Evolutionary conservation across 208 protist species (phyloP).

Genomic region (Leishmania lainsoni): DNA sequence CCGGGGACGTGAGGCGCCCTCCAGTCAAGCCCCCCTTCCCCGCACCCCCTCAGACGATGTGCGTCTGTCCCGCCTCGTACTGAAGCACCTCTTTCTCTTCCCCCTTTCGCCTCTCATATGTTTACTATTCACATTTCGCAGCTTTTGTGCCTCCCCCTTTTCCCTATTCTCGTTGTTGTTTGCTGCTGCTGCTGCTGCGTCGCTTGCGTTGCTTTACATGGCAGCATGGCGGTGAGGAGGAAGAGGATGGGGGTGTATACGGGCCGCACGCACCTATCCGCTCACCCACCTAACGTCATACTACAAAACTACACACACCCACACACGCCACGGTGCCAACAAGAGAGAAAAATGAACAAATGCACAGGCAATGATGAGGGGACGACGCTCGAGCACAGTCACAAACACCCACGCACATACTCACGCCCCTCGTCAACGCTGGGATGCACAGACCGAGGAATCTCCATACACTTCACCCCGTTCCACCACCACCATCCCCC

Average conservation of each 20-base stretch:
- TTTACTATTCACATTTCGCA: not conserved
- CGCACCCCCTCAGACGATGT: not conserved
- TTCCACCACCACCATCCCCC: too few relatives aligned
- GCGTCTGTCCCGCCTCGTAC: not conserved
- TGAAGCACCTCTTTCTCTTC: not conserved
- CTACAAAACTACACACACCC: not conserved
- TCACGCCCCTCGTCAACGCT: not conserved
- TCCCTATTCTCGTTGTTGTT: not conserved
- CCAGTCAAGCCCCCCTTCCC: not conserved
- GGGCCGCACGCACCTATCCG: not conserved
- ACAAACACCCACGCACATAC: not conserved
- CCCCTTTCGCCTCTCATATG: not conserved
- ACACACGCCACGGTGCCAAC: not conserved
- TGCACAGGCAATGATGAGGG: too few relatives aligned
- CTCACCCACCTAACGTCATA: not conserved
- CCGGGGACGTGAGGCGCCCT: not conserved
- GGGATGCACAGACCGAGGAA: not conserved
- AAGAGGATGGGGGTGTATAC: not conserved
- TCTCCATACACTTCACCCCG: not conserved
- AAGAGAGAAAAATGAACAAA: too few relatives aligned
- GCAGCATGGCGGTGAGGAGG: not conserved
- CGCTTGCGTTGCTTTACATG: not conserved
- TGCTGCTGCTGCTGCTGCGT: not conserved
- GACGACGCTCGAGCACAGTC: not conserved
- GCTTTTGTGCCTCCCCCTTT: not conserved